Evolutionary conservation across 164 flowering plant species (phyloP), one percentile per base, ranked within the genome.

Genomic region (Magnolia changhungtana): DNA sequence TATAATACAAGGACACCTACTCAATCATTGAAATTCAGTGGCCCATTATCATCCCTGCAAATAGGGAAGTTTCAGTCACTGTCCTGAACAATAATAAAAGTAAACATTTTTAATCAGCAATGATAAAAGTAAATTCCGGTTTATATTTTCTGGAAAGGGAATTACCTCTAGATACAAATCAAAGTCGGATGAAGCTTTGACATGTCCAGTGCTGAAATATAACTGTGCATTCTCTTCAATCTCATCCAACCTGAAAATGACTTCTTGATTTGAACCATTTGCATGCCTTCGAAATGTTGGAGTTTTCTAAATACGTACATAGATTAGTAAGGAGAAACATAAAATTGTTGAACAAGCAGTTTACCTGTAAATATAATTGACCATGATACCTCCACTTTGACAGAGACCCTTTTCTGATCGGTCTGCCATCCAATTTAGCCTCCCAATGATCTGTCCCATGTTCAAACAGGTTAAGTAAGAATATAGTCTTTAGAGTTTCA

Each of bases 341-440:
- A 50, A 72, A 14, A 64, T 1, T 29, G 8, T 24, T 51, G 51
- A 68, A 69, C 19, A 49, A 31, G 58, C 69, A 68, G 72, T 68
- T 78, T 90, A 93, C 97, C 92, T 85, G 77, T 95, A 95, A 27
- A 89, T 77, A 82, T 95, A 93, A 76, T 95, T 95, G 67, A 93
- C 98, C 98, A 95, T 93, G 78, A 95, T 93, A 63, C 97, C 94
- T 63, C 87, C 95, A 83, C 99, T 95, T 83, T 95, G 98, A 74
- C 18, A 71, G 73, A 92, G 85, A 52, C 98, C 98, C 76, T 91
- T 93, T 67, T 85, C 91, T 65, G 96, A 95, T 78, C 84, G 83
- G 81, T 95, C 96, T 37, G 98, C 97, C 98, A 92, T 88, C 99
- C 98, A 93, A 64, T 95, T 95, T 71, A 92, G 78, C 79, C 96